Evolutionary conservation across 345 rosid genomes (phyloP).

Genomic region (Eutrema japonicum): DNA sequence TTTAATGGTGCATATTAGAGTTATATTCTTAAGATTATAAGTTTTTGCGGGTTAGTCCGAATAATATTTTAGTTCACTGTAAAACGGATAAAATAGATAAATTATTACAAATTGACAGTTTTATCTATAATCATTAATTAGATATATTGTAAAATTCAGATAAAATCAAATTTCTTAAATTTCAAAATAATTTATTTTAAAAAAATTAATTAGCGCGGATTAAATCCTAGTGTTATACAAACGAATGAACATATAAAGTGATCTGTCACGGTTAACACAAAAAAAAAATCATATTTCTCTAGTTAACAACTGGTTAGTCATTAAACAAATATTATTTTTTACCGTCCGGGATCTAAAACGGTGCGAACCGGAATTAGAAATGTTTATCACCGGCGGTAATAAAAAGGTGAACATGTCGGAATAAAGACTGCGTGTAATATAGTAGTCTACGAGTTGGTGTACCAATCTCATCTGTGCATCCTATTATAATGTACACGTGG

Average conservation of each 20-base stretch:
- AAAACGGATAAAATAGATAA: no score
- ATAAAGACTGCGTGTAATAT: slow-evolving; percentile 20
- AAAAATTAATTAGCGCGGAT: no score
- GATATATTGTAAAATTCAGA: no score
- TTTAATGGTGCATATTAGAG: no score
- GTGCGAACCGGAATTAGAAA: slow-evolving; percentile 9
- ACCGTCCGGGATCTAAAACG: background rate
- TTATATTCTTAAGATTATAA: no score
- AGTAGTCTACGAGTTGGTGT: slow-evolving; percentile 38
- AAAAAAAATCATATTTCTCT: background rate
- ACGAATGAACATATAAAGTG: background rate
- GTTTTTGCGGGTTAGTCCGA: no score
- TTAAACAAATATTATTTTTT: background rate
- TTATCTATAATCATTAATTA: no score
- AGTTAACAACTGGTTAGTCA: background rate
- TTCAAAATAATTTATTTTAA: no score
- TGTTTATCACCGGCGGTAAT: slow-evolving; percentile 1
- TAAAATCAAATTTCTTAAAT: no score
- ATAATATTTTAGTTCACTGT: no score
- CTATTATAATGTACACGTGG: slow-evolving; percentile 9
- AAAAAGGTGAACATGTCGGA: slow-evolving; percentile 3
- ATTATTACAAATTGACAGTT: no score
- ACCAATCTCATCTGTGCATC: slow-evolving; percentile 33
- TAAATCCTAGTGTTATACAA: background rate
- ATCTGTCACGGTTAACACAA: background rate